Evolutionary conservation across 768 basidiomycete species (phyloP).

Genomic region (Leccinum rimulosum): DNA sequence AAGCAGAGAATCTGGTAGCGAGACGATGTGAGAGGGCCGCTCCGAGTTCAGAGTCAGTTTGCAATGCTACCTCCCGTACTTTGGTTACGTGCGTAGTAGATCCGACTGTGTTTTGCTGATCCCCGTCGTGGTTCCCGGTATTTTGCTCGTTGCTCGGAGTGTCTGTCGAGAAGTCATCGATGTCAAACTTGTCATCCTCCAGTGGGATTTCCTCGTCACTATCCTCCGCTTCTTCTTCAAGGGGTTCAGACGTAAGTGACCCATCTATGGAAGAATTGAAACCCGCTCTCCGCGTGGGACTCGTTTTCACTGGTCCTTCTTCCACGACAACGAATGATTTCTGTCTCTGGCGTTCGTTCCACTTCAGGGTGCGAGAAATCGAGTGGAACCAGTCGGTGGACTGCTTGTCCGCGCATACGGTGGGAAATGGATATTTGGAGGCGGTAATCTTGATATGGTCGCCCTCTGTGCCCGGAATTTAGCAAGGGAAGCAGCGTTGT

Average conservation of each 20-base stretch:
- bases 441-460: conserved; percentile 99
- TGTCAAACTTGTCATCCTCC: conserved; percentile 85
- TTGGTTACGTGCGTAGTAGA: conserved; percentile 26
- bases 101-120: conserved; percentile 15
- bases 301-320: conserved; percentile 61
- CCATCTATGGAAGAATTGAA: conserved; percentile 7
- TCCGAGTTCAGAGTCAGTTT: conserved; percentile 30
- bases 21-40: conserved; percentile 32
- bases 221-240: conserved; percentile 45
- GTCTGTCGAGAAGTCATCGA: conserved; percentile 82
- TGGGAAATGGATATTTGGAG: conserved; percentile 97
- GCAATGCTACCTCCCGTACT: conserved; percentile 25
- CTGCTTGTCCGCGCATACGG: conserved; percentile 96
- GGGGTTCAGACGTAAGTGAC: conserved; percentile 17
- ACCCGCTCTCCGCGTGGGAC: conserved; percentile 19
- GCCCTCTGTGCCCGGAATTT: conserved; percentile 63
- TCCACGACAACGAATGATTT: conserved; percentile 99
- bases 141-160: conserved; percentile 26
- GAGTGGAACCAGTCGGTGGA: conserved; percentile 99
- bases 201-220: conserved; percentile 42
- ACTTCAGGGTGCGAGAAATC: conserved; percentile 94
- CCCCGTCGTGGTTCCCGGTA: conserved; percentile 4
- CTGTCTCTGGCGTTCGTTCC: conserved; percentile 98
- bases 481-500: conserved; percentile 4
- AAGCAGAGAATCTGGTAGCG: conserved; percentile 26